Base-by-base conservation (phyloP, 1,284 basidiomycete genomes). In the Cryptococcus wingfieldii region DNA sequence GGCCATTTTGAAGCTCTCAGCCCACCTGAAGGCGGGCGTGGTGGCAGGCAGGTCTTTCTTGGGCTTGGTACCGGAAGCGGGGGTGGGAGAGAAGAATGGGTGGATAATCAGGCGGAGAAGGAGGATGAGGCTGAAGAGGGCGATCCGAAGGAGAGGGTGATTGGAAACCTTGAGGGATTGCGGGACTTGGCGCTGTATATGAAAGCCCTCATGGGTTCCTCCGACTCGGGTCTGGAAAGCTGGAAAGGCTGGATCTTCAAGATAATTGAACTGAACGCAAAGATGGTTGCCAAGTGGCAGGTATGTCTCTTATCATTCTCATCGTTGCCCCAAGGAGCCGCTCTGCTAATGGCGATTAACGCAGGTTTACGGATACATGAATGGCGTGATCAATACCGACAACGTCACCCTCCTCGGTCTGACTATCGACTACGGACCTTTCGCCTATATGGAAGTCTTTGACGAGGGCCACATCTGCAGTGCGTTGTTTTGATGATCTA, bases 381-480 rank as follows among this genome's bases (percentile, higher is more conserved):
- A 78, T 55, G 77, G 77, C 9, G 94, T 98, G n/a, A 89, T 97
- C 67, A 97, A 97, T 72, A 96, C 94, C 2, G 94, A 97, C 79
- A 94, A 94, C 61, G 84, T 94, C 37, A 89, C 89, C 2, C 81
- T 97, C 27, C 78, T 91, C 23, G 94, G 94, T 1, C 77, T 94
- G 53, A 96, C 93, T 0, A 96, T 98, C 61, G 95, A 98, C 74
- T 96, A 92, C 67, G 85, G 88, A 16, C 92, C 93, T 47, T 98
- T 89, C 67, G 91, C 91, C 0, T 97, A 96, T 77, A 97, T 97
- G 93, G 90, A 93, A 67, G 83, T 90, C 3, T 94, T 86, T 64
- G 87, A 96, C 68, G 73, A 84, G 0, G 79, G 82, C 51, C 91
- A 95, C 67, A 89, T 97, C 56, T 97, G 94, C 80, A 98, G 76